Evolutionary conservation across 805 yeast genomes (phyloP).

Genomic region (Yarrowia osloensis): DNA sequence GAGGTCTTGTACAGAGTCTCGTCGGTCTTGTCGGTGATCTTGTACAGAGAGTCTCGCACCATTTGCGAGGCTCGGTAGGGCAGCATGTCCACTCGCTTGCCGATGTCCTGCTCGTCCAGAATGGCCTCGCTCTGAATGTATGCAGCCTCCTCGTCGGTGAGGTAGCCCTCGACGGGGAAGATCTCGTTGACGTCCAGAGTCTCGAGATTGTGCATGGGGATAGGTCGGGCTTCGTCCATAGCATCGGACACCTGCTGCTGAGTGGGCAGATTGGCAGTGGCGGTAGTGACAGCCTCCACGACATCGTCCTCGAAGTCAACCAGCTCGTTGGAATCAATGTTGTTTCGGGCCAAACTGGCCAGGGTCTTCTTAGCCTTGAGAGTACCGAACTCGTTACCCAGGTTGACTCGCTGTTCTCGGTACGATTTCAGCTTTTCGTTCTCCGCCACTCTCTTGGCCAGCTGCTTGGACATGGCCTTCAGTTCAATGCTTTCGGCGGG

Average conservation of each 20-base stretch:
- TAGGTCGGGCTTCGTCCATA: slow-evolving; percentile 72
- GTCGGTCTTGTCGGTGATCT: slow-evolving; percentile 49
- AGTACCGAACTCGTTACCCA: slow-evolving; percentile 97
- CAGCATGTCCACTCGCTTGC: slow-evolving; percentile 56
- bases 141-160: slow-evolving; percentile 65
- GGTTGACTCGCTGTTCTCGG: slow-evolving; percentile 63
- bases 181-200: slow-evolving; percentile 85
- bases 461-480: slow-evolving; percentile 27
- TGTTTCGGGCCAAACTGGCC: slow-evolving; percentile 73
- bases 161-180: slow-evolving; percentile 70
- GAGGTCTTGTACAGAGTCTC: slow-evolving; percentile 55
- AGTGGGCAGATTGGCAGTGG: slow-evolving; percentile 74
- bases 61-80: slow-evolving; percentile 64
- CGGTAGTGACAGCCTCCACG: slow-evolving; percentile 70
- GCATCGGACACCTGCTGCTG: slow-evolving; percentile 59
- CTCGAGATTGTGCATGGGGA: slow-evolving; percentile 71
- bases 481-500: slow-evolving; percentile 23
- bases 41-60: slow-evolving; percentile 49
- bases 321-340: slow-evolving; percentile 81
- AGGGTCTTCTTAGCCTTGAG: slow-evolving; percentile 93
- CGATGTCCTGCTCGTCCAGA: slow-evolving; percentile 52
- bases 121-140: slow-evolving; percentile 65
- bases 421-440: not conserved
- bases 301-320: slow-evolving; percentile 76
- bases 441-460: slow-evolving; percentile 11